Base-by-base conservation (phyloP, 1,284 basidiomycete genomes). In the Sparassis latifolia region DNA sequence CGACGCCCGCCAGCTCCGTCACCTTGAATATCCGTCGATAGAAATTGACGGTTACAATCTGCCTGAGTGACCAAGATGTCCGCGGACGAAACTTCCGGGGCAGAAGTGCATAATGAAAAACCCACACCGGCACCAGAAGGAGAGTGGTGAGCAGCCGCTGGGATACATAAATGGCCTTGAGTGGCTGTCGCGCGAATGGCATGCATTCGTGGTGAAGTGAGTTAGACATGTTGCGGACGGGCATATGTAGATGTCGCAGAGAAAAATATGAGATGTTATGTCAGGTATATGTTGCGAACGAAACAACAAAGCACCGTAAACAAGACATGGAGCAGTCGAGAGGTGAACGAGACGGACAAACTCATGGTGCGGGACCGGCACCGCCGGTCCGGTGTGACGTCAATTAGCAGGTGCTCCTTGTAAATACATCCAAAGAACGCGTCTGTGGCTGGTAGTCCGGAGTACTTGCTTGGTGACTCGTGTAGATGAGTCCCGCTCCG, bases 1-100 rank as follows among this genome's bases (percentile, higher is more conserved):
- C 77, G 10, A 79, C 76, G 28, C 77, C 77, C 28, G 76, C 77
- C 10, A 76, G 71, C 55, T 79, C 76, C 3, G 76, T 75, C 48
- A 79, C 72, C 54, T 69, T 71, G 67, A 68, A 76, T n/a, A 79
- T 71, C 38, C 76, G 68, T 35, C 74, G 67, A 0, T 70, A 77
- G 55, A 78, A 79, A 52, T 75, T 73, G 58, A 78, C 74, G 47
- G 72, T 66, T 55, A 78, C 60, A 41, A 76, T 69, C 60, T 78
- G 76, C 33, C 66, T 64, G 35, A 79, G 54, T 4, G 69, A 71
- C 76, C 76, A 79, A 1, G 74, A 76, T 28, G 65, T 55, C 2
- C 76, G 66, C 20, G 77, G 76, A n/a, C 76, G 69, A 40, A 58
- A 64, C 10, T 62, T 62, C n/a, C 68, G 64, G 1, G 75, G 75